These are phyloP conservation scores for Harringtonia lauricola DNA, from an alignment of 2,329 filamentous ascomycete genomes.

Conservation along the genomic window DNA sequence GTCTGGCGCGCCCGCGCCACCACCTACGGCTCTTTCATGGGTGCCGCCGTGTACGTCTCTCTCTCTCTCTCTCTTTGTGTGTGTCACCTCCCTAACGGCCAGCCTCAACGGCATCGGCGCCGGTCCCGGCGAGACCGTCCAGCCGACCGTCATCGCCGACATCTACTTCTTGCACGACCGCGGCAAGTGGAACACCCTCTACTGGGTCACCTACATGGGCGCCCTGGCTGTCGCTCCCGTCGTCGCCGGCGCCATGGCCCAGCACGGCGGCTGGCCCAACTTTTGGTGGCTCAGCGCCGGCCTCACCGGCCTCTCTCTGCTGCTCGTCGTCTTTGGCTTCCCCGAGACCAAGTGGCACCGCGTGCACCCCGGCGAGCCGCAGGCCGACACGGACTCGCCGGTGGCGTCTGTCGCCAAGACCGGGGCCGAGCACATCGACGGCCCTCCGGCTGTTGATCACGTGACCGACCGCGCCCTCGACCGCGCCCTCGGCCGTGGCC, in stretches of 20 bases:
- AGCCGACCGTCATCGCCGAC: slow-evolving; percentile 53
- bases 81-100: background rate
- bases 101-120: slow-evolving; percentile 49
- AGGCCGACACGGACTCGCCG: background rate
- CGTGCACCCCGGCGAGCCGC: background rate
- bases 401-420: slow-evolving; percentile 5
- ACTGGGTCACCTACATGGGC: slow-evolving; percentile 48
- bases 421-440: background rate
- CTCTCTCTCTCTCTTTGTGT: background rate
- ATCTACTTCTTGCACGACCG: slow-evolving; percentile 55
- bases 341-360: slow-evolving; percentile 53
- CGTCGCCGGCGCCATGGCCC: slow-evolving; percentile 44
- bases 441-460: background rate
- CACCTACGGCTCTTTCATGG: slow-evolving; percentile 52
- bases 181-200: slow-evolving; percentile 40
- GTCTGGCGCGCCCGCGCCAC: slow-evolving; percentile 44
- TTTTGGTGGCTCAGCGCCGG: slow-evolving; percentile 59
- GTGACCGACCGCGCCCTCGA: slow-evolving; percentile 23
- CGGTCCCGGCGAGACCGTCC: slow-evolving; percentile 50
- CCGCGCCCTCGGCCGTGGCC: slow-evolving; percentile 43
- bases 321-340: slow-evolving; percentile 47
- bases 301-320: slow-evolving; percentile 34
- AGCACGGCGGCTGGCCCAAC: slow-evolving; percentile 45
- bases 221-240: slow-evolving; percentile 13
- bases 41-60: slow-evolving; percentile 32